A percentile compares a stretch with the other conserved stretches of the same genome.
Conservation (phyloP, 805 yeast genomes). For the Hermanozyma aechmeae region DNA sequence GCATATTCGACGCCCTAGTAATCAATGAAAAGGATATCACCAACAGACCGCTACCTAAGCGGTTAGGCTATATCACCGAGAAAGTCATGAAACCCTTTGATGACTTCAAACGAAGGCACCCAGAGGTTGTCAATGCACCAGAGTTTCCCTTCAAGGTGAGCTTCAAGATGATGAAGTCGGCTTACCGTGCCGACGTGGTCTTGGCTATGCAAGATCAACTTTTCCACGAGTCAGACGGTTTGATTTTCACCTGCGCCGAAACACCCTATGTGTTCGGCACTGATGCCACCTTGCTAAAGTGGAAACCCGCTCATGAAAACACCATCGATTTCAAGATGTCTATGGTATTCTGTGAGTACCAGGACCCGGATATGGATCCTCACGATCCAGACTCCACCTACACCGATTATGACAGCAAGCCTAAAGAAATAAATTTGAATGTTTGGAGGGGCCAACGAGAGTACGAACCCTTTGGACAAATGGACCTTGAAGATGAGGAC, state of each 20-base stretch:
- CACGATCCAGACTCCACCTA: constrained; percentile 66
- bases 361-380: constrained; percentile 56
- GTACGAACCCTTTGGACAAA: constrained; percentile 59
- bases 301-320: constrained; percentile 97
- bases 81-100: constrained; percentile 77
- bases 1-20: constrained; percentile 88
- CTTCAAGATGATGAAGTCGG: constrained; percentile 79
- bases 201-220: constrained; percentile 61
- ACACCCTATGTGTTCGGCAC: constrained; percentile 87
- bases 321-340: constrained; percentile 79
- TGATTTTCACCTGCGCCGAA: constrained; percentile 85
- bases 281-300: constrained; percentile 75
- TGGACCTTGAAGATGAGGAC: constrained; percentile 57
- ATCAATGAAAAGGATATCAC: constrained; percentile 67
- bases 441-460: constrained; percentile 68
- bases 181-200: constrained; percentile 70
- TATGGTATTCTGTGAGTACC: constrained; percentile 47
- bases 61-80: constrained; percentile 81
- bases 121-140: constrained; percentile 56
- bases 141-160: constrained; percentile 77
- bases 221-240: constrained; percentile 88
- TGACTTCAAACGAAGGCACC: constrained; percentile 56
- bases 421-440: constrained; percentile 48
- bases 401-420: constrained; percentile 73
- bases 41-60: constrained; percentile 62